phyloP scores from a whole-genome alignment of 2,329 filamentous ascomycete species.

The Pestalotiopsis sp. region DNA sequence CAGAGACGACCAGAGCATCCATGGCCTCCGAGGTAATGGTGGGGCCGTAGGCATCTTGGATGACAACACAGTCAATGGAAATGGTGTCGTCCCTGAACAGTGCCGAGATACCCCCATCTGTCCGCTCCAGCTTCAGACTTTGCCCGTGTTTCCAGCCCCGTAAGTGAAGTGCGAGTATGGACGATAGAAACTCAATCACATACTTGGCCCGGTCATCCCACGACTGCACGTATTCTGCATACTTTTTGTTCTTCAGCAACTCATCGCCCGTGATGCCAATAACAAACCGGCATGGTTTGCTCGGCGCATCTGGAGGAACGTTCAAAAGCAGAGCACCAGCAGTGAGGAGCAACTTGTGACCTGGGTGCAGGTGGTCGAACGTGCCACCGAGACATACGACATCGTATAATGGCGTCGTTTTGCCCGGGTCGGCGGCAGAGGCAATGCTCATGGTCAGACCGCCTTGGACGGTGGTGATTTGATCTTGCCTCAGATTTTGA shows the following conservation, averaged over 20 bases:
- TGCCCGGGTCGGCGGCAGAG: conserved; percentile 18
- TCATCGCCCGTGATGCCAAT: conserved; percentile 89
- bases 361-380: conserved; percentile 93
- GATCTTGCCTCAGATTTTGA: conserved; percentile 50
- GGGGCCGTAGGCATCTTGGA: conserved; percentile 87
- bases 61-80: conserved; percentile 77
- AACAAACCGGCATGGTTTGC: conserved; percentile 62
- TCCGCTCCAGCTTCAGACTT: conserved; percentile 36
- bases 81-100: conserved; percentile 63
- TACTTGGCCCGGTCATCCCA: conserved; percentile 76
- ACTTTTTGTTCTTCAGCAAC: conserved; percentile 87
- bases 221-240: conserved; percentile 76
- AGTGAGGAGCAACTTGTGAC: conserved; percentile 95
- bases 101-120: conserved; percentile 52
- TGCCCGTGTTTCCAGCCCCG: conserved; percentile 47
- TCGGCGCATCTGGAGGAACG: conserved; percentile 43
- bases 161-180: conserved; percentile 51
- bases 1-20: conserved; percentile 81
- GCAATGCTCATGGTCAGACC: conserved; percentile 50
- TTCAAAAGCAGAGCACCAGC: conserved; percentile 76
- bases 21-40: conserved; percentile 83
- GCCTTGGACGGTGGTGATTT: conserved; percentile 55
- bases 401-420: conserved; percentile 45
- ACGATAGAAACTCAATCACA: conserved; percentile 74
- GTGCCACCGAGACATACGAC: conserved; percentile 87